Evolutionary conservation across 768 basidiomycete species (phyloP).

Genomic region (Lanmaoa pseudosensibilis): DNA sequence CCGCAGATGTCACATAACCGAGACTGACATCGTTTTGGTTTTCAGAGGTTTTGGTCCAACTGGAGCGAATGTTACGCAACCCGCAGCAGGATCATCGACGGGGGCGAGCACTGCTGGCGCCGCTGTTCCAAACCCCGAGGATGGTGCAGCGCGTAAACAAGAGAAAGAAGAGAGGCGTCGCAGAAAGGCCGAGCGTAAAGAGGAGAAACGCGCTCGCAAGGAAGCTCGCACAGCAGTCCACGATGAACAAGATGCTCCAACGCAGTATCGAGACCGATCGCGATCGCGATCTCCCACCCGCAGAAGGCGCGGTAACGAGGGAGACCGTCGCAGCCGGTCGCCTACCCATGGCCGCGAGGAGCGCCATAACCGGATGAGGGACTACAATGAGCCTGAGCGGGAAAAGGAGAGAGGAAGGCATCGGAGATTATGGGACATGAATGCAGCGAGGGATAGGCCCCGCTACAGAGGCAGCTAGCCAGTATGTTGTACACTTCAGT

Average conservation of each 20-base stretch:
- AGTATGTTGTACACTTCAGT: slow-evolving; percentile 8
- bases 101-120: slow-evolving; percentile 15
- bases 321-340: slow-evolving; percentile 34
- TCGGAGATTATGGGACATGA: slow-evolving; percentile 53
- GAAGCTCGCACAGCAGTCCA: slow-evolving; percentile 45
- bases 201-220: slow-evolving; percentile 57
- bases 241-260: slow-evolving; percentile 30
- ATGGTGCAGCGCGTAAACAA: slow-evolving; percentile 32
- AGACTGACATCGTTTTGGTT: slow-evolving; percentile 13
- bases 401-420: slow-evolving; percentile 41
- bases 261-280: slow-evolving; percentile 28
- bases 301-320: slow-evolving; percentile 15
- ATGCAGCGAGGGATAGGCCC: slow-evolving; percentile 40
- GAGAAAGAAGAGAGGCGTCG: slow-evolving; percentile 52
- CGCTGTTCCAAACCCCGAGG: slow-evolving; percentile 23
- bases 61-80: slow-evolving; percentile 34
- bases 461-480: slow-evolving; percentile 24
- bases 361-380: slow-evolving; percentile 19
- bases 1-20: neutral
- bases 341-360: slow-evolving; percentile 24
- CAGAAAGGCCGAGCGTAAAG: slow-evolving; percentile 56
- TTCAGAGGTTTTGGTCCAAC: slow-evolving; percentile 71
- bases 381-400: slow-evolving; percentile 30
- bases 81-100: slow-evolving; percentile 19
- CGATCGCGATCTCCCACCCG: slow-evolving; percentile 39